Conservation (phyloP, 2,329 filamentous ascomycete species). For the Penicillium brasilianum region DNA sequence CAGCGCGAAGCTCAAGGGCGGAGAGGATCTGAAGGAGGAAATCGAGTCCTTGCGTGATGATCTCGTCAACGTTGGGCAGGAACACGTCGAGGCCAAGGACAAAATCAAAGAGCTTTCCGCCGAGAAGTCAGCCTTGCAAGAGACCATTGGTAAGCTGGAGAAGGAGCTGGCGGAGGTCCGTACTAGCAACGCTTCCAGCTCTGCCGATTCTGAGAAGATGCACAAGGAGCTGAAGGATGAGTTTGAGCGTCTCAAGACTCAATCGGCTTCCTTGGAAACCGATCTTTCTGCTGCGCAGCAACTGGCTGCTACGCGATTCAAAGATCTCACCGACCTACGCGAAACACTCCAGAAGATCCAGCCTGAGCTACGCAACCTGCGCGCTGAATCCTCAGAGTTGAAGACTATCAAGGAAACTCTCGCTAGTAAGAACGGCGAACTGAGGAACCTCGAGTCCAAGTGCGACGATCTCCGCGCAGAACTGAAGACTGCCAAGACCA, state of each 20-base stretch:
- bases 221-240: slow-evolving; percentile 64
- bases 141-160: slow-evolving; percentile 70
- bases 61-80: slow-evolving; percentile 76
- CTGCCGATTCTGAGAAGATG: slow-evolving; percentile 56
- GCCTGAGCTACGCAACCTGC: slow-evolving; percentile 78
- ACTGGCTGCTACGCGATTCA: slow-evolving; percentile 84
- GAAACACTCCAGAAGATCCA: slow-evolving; percentile 83
- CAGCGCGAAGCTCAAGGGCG: slow-evolving; percentile 72
- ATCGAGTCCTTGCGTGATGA: slow-evolving; percentile 83
- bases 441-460: slow-evolving; percentile 77
- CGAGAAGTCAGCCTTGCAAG: slow-evolving; percentile 70
- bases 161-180: slow-evolving; percentile 68
- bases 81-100: slow-evolving; percentile 83
- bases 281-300: slow-evolving; percentile 86
- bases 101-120: slow-evolving; percentile 70
- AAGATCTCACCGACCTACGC: slow-evolving; percentile 79
- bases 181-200: slow-evolving; percentile 51
- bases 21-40: slow-evolving; percentile 80
- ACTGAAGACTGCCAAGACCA: slow-evolving; percentile 70
- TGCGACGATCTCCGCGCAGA: slow-evolving; percentile 83
- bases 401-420: slow-evolving; percentile 79
- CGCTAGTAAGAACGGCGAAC: slow-evolving; percentile 62
- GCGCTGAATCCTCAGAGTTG: slow-evolving; percentile 75
- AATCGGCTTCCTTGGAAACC: slow-evolving; percentile 72
- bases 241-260: slow-evolving; percentile 73